phyloP scores from a whole-genome alignment of 2,329 filamentous ascomycete species.

The Xylaria sp. region DNA sequence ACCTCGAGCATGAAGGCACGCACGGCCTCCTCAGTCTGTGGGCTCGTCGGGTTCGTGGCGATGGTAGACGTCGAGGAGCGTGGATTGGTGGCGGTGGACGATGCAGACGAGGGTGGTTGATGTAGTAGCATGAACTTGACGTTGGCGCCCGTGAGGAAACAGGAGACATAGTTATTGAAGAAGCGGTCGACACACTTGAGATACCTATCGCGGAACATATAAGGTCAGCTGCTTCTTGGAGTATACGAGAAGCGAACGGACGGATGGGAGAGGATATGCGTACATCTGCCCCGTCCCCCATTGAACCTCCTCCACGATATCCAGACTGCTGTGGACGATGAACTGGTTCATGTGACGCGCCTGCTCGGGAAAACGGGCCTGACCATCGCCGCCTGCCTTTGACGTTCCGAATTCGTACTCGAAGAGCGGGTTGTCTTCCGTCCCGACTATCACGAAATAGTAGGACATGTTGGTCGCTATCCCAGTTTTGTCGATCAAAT shows the following conservation, averaged over 20 bases:
- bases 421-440: slow-evolving; percentile 94
- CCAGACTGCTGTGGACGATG: slow-evolving; percentile 91
- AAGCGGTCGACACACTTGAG: slow-evolving; percentile 97
- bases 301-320: slow-evolving; percentile 96
- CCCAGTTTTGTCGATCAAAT: background rate
- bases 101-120: slow-evolving; percentile 88
- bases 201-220: slow-evolving; percentile 63
- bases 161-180: slow-evolving; percentile 94
- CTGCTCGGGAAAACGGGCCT: slow-evolving; percentile 87
- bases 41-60: slow-evolving; percentile 84
- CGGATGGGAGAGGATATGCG: slow-evolving; percentile 21
- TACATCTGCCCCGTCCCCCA: slow-evolving; percentile 90
- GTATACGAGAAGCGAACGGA: slow-evolving; percentile 4
- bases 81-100: slow-evolving; percentile 51
- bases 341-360: slow-evolving; percentile 97
- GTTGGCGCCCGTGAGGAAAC: slow-evolving; percentile 92
- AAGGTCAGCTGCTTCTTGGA: slow-evolving; percentile 5
- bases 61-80: slow-evolving; percentile 72
- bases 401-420: slow-evolving; percentile 97
- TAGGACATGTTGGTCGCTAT: slow-evolving; percentile 79
- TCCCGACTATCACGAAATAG: slow-evolving; percentile 97
- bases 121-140: slow-evolving; percentile 95
- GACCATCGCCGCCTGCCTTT: slow-evolving; percentile 93
- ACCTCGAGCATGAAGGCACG: slow-evolving; percentile 94
- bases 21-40: slow-evolving; percentile 94